A percentile compares a stretch with the other conserved stretches of the same genome.
Conservation (phyloP, 1,139 yeast genomes). For the Diutina neorugosa region DNA sequence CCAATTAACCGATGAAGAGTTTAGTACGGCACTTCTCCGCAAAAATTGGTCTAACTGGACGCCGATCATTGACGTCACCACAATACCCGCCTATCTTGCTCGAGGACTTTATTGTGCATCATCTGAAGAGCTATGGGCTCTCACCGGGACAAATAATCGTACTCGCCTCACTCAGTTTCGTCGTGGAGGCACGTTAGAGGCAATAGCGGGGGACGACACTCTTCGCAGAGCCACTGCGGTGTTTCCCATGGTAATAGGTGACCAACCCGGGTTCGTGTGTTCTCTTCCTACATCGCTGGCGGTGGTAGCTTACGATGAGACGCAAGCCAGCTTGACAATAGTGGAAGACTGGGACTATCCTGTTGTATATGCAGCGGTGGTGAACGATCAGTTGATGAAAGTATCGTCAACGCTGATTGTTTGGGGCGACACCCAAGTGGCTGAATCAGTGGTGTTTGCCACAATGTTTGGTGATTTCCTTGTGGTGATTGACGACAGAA, state of each 20-base stretch:
- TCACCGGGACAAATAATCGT: slow-evolving; percentile 2
- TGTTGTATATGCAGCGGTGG: neutral
- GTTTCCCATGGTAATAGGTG: neutral
- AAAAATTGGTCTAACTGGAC: neutral
- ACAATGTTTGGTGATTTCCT: neutral
- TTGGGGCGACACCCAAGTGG: neutral
- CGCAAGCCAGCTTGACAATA: neutral
- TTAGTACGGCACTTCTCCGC: neutral
- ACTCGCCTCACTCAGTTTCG: slow-evolving; percentile 2
- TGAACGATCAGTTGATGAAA: neutral
- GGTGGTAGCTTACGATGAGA: neutral
- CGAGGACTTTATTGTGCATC: neutral
- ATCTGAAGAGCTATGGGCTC: neutral
- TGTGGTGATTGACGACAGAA: neutral
- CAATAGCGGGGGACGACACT: neutral
- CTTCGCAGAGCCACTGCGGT: neutral
- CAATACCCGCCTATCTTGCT: neutral
- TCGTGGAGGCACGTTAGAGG: neutral
- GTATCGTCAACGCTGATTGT: neutral
- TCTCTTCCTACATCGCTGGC: neutral
- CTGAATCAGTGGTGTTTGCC: neutral
- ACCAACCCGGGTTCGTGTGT: neutral
- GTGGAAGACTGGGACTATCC: neutral
- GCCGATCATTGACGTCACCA: neutral
- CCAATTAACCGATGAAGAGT: neutral